A percentile compares a stretch with the other conserved stretches of the same genome.
phyloP scores from a whole-genome alignment of 1,139 yeast genomes.

The Groenewaldozyma sp. region DNA sequence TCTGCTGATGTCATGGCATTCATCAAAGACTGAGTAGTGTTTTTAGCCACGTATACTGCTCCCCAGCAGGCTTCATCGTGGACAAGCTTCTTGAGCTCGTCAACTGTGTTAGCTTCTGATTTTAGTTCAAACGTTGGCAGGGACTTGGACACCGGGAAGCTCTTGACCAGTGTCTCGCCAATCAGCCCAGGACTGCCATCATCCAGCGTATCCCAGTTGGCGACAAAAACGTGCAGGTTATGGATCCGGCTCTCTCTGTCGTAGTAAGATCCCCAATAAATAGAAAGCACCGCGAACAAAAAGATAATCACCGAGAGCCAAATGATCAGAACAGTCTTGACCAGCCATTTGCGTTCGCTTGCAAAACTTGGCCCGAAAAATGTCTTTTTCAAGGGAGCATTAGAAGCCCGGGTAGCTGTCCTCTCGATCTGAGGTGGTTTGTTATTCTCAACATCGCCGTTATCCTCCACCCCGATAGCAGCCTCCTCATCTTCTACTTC shows the following conservation, averaged over 20 bases:
- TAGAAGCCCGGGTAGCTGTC: neutral
- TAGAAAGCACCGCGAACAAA: conserved; percentile 33
- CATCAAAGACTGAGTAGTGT: conserved; percentile 18
- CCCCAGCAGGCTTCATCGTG: conserved; percentile 20
- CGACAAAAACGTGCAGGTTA: conserved; percentile 40
- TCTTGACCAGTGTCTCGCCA: conserved; percentile 17
- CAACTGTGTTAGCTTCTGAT: conserved; percentile 19
- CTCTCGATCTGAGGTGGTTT: neutral
- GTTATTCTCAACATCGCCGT: too few species aligned
- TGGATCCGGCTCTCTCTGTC: conserved; percentile 32
- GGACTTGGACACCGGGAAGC: conserved; percentile 26
- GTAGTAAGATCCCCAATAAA: conserved; percentile 56
- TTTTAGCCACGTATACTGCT: conserved; percentile 15
- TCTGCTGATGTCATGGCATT: conserved; percentile 14
- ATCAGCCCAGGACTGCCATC: conserved; percentile 10
- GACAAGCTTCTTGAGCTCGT: conserved; percentile 12
- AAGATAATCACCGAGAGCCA: conserved; percentile 7
- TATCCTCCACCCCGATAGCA: too few species aligned
- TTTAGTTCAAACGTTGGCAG: conserved; percentile 16
- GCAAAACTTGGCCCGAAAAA: conserved; percentile 4
- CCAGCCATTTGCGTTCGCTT: neutral
- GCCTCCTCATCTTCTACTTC: too few species aligned
- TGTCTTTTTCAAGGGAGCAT: conserved; percentile 1
- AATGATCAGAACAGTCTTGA: neutral
- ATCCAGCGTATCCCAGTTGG: conserved; percentile 36